Evolutionary conservation across 208 protist species (phyloP), one percentile per base, ranked within the genome.

Genomic region (Leishmania braziliensis): DNA sequence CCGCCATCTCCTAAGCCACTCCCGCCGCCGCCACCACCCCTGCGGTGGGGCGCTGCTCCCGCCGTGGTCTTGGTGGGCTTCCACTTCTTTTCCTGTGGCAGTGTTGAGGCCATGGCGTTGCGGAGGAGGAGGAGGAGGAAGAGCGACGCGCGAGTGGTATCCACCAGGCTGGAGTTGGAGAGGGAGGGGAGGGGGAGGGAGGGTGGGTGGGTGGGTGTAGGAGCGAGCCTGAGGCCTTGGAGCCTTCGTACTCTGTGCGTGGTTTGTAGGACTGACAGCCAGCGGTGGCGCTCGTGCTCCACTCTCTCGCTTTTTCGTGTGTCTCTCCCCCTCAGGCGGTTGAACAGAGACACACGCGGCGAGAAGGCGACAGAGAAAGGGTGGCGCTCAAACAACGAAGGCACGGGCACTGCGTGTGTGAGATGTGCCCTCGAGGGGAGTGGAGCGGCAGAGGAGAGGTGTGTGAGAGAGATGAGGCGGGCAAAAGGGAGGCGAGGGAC

Each of bases 31-130:
- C 66, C 66, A 29, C 66, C 66, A 18, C 29, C 51, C 18, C 62
- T 62, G 29, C 72, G 51, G 26, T 26, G 51, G 53, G 72, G 12
- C 48, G 12, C 72, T 43, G 51, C 33, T 0, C 72, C 33, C 72
- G 72, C 51, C 20, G 51, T 5, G 20, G 51, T 5, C 53, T 68
- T 77, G 54, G 33, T 65, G 74, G 16, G 56, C 74, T 65, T 62
- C 53, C 56, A 18, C 65, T 68, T 72, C 62, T 78, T 83, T 39
- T 79, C 58, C 4, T 33, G 36, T 29, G 56, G 74, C 62, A 60
- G 75, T 33, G 63, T 26, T 12, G 75, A 63, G 65, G 78, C 75
- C 50, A 79, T 81, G 54, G 43, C 60, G 53, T 43, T 60, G 72
- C 5, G 43, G 33, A 43, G 29, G 36, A 8, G 66, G 66, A 8